Evolutionary conservation across 148 eudicot genomes (phyloP).

Genomic region (Nyssa sinensis): DNA sequence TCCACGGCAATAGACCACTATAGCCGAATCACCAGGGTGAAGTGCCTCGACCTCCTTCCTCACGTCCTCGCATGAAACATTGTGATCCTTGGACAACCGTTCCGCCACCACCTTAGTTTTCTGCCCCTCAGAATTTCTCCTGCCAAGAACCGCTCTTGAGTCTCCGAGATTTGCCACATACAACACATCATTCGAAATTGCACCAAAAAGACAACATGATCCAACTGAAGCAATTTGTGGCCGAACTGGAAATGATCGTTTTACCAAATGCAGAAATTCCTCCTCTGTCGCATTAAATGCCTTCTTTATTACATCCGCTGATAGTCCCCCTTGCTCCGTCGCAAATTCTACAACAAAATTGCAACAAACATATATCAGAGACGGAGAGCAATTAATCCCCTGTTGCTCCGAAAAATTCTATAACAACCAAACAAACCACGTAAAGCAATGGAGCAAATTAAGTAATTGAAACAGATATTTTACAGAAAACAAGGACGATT

Average conservation of each 20-base stretch:
- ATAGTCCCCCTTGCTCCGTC: slow-evolving; percentile 46
- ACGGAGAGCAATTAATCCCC: not conserved
- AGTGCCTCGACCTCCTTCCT: slow-evolving; percentile 58
- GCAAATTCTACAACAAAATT: slow-evolving; percentile 39
- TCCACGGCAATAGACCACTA: slow-evolving; percentile 47
- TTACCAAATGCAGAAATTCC: slow-evolving; percentile 44
- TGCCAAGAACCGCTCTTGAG: slow-evolving; percentile 57
- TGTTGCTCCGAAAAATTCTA: not conserved
- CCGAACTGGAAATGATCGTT: slow-evolving; percentile 28
- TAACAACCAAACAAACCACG: not conserved
- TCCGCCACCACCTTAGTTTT: slow-evolving; percentile 39
- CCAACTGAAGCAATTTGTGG: slow-evolving; percentile 58
- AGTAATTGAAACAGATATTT: not conserved
- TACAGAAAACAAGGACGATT: not conserved
- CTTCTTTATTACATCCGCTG: slow-evolving; percentile 51
- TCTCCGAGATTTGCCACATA: slow-evolving; percentile 62
- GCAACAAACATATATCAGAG: not conserved
- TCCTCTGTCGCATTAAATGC: slow-evolving; percentile 59
- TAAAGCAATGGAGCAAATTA: no score
- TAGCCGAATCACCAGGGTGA: slow-evolving; percentile 48
- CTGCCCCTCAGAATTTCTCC: slow-evolving; percentile 38
- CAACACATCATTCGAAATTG: slow-evolving; percentile 40
- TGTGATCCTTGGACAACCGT: slow-evolving; percentile 51
- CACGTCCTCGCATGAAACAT: slow-evolving; percentile 48
- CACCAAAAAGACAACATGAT: slow-evolving; percentile 57